Conservation (phyloP, 768 basidiomycete species). For the Tubosaeta sp. region DNA sequence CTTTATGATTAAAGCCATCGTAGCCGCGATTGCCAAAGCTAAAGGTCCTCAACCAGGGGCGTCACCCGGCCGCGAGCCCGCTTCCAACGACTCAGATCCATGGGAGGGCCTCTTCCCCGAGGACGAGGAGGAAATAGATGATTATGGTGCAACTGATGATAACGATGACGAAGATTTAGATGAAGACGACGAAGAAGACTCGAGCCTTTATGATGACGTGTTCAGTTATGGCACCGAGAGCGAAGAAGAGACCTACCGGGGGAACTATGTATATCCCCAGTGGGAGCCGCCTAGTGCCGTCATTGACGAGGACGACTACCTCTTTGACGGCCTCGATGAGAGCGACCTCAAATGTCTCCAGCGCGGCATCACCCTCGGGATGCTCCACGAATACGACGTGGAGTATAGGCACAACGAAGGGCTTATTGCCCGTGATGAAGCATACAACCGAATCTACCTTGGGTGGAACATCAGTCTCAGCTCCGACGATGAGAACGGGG, state of each 20-base stretch:
- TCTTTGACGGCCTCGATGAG: constrained; percentile 32
- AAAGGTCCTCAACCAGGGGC: constrained; percentile 27
- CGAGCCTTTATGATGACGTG: constrained; percentile 29
- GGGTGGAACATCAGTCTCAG: constrained; percentile 65
- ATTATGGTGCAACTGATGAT: constrained; percentile 24
- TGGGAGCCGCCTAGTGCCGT: constrained; percentile 56
- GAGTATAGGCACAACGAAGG: constrained; percentile 53
- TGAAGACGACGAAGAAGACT: constrained; percentile 30
- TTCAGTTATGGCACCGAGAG: constrained; percentile 34
- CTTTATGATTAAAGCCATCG: constrained; percentile 62
- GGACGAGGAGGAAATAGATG: constrained; percentile 41
- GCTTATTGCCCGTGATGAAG: constrained; percentile 42
- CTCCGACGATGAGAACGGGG: constrained; percentile 38
- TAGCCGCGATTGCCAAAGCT: constrained; percentile 44
- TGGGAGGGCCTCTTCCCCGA: constrained; percentile 68
- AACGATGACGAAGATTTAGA: constrained; percentile 24
- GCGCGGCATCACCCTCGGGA: constrained; percentile 54
- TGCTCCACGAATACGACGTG: constrained; percentile 56
- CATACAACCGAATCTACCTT: constrained; percentile 48
- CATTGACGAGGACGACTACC: constrained; percentile 33
- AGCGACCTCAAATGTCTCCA: constrained; percentile 44
- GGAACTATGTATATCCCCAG: constrained; percentile 40
- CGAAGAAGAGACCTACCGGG: constrained; percentile 36
- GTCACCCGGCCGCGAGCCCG: constrained; percentile 21
- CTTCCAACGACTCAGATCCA: constrained; percentile 49